Percentiles rank a stretch among this genome's conserved stretches.
Evolutionary conservation across 2,329 filamentous ascomycete species (phyloP).

Genomic region (Exophiala xenobiotica): DNA sequence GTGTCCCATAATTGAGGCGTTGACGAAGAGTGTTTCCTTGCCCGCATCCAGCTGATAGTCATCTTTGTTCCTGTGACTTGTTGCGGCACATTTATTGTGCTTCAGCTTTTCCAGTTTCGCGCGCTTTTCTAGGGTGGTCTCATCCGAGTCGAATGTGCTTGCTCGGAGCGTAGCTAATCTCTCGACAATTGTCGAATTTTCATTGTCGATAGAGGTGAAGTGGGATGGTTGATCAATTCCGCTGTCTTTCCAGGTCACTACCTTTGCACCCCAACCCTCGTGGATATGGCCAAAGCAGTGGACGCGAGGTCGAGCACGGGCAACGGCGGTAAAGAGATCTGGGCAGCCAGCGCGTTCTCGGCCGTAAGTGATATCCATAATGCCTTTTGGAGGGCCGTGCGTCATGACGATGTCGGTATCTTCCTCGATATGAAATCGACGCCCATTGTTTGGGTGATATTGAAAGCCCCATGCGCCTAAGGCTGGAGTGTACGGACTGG

Average conservation of each 20-base stretch:
- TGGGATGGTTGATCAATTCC: slow-evolving; percentile 41
- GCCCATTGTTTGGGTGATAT: slow-evolving; percentile 41
- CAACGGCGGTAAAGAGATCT: slow-evolving; percentile 35
- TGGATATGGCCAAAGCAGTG: slow-evolving; percentile 45
- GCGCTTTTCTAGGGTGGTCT: slow-evolving; percentile 3
- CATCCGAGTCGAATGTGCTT: slow-evolving; percentile 10
- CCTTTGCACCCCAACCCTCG: slow-evolving; percentile 57
- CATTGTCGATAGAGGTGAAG: slow-evolving; percentile 49
- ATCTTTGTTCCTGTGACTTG: slow-evolving; percentile 44
- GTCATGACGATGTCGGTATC: slow-evolving; percentile 53
- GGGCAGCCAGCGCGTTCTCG: slow-evolving; percentile 36
- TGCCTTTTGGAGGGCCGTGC: slow-evolving; percentile 54
- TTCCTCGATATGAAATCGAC: slow-evolving; percentile 37
- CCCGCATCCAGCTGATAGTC: slow-evolving; percentile 38
- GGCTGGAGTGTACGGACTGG: slow-evolving; percentile 55
- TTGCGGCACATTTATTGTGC: slow-evolving; percentile 35
- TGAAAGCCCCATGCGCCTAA: slow-evolving; percentile 52
- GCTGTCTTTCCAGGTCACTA: slow-evolving; percentile 52
- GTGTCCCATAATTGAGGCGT: slow-evolving; percentile 55
- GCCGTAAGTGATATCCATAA: slow-evolving; percentile 47
- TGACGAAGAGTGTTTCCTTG: slow-evolving; percentile 59
- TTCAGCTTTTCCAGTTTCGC: slow-evolving; percentile 12
- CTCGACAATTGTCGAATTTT: slow-evolving; percentile 39
- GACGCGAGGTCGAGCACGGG: slow-evolving; percentile 35
- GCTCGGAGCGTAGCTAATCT: slow-evolving; percentile 26